Conservation (phyloP, 139 green algal genomes). For the Volvox reticuliferus region DNA sequence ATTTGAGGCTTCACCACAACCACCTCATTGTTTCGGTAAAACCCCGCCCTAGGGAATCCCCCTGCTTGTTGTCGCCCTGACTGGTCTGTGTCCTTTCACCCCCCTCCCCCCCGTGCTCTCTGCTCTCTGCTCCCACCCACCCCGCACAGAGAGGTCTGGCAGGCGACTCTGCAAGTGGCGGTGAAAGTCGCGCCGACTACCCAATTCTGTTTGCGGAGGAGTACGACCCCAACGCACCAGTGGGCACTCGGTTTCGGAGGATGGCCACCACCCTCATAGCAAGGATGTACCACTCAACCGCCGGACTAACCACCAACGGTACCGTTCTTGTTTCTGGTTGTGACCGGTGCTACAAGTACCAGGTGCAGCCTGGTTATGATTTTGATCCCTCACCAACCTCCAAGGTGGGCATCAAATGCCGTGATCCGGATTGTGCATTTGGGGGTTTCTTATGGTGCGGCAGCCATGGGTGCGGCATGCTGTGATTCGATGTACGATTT, state of each 20-base stretch:
- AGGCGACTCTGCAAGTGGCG: conserved; percentile 46
- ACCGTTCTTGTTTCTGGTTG: conserved; percentile 51
- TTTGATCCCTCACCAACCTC: not conserved
- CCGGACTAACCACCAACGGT: conserved; percentile 57
- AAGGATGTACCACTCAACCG: conserved; percentile 57
- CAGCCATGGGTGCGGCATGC: not conserved
- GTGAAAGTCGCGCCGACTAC: conserved; percentile 42
- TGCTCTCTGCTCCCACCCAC: too few species aligned
- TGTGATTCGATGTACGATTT: too few species aligned
- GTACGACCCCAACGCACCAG: conserved; percentile 26
- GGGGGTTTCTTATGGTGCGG: too few species aligned
- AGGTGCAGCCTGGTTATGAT: not conserved
- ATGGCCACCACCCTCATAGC: conserved; percentile 30
- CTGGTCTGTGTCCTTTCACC: too few species aligned
- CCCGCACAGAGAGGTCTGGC: not conserved
- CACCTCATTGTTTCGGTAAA: not conserved
- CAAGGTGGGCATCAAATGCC: too few species aligned
- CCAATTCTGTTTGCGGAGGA: conserved; percentile 50
- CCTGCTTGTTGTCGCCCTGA: too few species aligned
- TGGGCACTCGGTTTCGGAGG: not conserved
- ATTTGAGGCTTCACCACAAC: not conserved
- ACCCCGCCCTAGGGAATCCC: not conserved
- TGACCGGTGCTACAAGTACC: conserved; percentile 35
- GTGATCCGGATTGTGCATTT: too few species aligned
- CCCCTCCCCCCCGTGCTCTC: too few species aligned